Base-by-base conservation (phyloP, 1,284 basidiomycete species). In the Puccinia polysora region DNA sequence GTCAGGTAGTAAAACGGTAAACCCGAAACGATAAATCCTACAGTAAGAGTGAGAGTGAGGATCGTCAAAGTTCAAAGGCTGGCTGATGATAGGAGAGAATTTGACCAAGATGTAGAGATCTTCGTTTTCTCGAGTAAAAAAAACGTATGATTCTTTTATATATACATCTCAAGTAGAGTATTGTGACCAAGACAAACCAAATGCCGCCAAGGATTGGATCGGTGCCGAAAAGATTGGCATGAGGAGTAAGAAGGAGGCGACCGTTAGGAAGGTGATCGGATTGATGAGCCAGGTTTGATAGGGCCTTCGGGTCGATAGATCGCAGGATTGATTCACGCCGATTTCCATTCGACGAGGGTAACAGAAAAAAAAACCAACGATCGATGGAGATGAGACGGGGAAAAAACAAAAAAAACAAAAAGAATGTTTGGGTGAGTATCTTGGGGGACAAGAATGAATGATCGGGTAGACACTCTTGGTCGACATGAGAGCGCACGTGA, bases 221-320 rank as follows among this genome's bases (percentile, higher is more conserved):
- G 95, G 96, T 15, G 94, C 93, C 1, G 92, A 92, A 73, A 96
- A 89, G 65, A 96, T 85, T 2, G 94, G 94, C 91, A 98, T 97
- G 76, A 89, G 88, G 4, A 99, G 82, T 63, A 98, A 83, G 81
- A 97, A 97, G 73, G 96, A 81, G 1, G 93, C 91, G 23, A 94
- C 91, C 6, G 85, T 87, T 75, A 93, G 95, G 80, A 98, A 98
- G 4, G 85, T 86, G 34, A 98, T 83, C 0, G 95, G 95, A 0
- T 94, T 97, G 20, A 86, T 84, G 38, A 97, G 87, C 87, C 88
- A 97, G 0, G 92, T 90, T 77, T 86, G 89, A 80, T 97, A 97
- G 0, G 93, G 93, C 74, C 92, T 69, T 25, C 14, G 8, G 47
- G 32, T 25, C 40, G 43, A 43, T 67, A 53, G 50, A 38, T 53